Evolutionary conservation across 2,329 filamentous ascomycete species (phyloP).

Genomic region (Phialocephala subalpina): DNA sequence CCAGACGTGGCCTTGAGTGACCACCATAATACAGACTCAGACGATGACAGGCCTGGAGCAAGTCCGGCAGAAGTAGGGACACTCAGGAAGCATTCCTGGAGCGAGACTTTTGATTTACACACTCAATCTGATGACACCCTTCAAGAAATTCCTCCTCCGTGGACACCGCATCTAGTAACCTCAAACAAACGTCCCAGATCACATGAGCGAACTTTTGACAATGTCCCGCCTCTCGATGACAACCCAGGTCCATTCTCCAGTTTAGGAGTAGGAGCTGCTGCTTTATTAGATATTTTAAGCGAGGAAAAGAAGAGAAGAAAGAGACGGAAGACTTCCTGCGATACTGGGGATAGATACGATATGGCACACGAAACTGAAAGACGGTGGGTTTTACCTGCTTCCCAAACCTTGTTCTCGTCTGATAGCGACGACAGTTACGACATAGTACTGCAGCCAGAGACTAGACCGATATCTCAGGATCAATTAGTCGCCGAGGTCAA

Average conservation of each 20-base stretch:
- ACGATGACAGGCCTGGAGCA: background rate
- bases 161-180: background rate
- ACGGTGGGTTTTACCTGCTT: no score
- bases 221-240: background rate
- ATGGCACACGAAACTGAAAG: no score
- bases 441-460: conserved; percentile 55
- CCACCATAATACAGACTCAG: background rate
- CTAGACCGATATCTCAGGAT: conserved; percentile 50
- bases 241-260: background rate
- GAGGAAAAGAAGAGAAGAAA: background rate
- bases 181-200: background rate
- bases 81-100: background rate
- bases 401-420: no score
- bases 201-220: background rate
- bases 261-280: background rate
- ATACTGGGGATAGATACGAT: no score
- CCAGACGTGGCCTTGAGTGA: background rate
- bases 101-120: background rate
- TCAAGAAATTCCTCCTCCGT: background rate
- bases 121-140: background rate
- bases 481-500: conserved; percentile 42
- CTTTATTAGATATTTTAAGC: background rate
- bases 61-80: background rate
- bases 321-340: background rate
- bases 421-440: no score